Conservation (phyloP, 2,329 filamentous ascomycete species). For the Setomelanomma holmii region DNA sequence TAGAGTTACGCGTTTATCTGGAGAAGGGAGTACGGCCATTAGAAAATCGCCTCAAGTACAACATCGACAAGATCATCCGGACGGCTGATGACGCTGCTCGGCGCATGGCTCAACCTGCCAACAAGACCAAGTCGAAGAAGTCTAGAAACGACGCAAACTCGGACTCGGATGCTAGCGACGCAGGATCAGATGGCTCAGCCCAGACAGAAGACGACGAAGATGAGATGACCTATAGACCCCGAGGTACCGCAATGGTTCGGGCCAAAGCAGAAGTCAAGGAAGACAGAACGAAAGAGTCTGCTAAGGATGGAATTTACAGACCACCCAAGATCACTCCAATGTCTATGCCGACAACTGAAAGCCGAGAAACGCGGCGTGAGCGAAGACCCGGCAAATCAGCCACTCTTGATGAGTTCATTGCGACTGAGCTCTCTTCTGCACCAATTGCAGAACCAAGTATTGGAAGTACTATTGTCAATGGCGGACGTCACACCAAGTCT, state of each 20-base stretch:
- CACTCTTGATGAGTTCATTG: conserved; percentile 91
- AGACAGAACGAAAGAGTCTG: conserved; percentile 37
- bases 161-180: conserved; percentile 52
- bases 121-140: conserved; percentile 30
- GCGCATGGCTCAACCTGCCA: conserved; percentile 34
- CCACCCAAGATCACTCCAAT: conserved; percentile 89
- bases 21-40: conserved; percentile 91
- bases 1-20: conserved; percentile 88
- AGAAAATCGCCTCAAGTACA: conserved; percentile 90
- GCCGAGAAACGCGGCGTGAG: conserved; percentile 67
- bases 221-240: conserved; percentile 69
- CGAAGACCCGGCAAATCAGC: conserved; percentile 74
- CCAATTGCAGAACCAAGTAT: conserved; percentile 89
- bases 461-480: conserved; percentile 82
- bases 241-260: conserved; percentile 57
- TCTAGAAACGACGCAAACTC: conserved; percentile 48
- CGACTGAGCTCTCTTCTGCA: conserved; percentile 79
- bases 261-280: conserved; percentile 27
- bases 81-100: conserved; percentile 74
- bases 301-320: conserved; percentile 76
- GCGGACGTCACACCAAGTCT: conserved; percentile 81
- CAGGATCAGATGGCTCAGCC: conserved; percentile 33
- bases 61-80: conserved; percentile 92
- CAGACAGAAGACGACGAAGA: conserved; percentile 55
- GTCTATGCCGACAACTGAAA: conserved; percentile 73